Conservation (phyloP, 805 yeast genomes). For the Danielozyma ontarioensis region DNA sequence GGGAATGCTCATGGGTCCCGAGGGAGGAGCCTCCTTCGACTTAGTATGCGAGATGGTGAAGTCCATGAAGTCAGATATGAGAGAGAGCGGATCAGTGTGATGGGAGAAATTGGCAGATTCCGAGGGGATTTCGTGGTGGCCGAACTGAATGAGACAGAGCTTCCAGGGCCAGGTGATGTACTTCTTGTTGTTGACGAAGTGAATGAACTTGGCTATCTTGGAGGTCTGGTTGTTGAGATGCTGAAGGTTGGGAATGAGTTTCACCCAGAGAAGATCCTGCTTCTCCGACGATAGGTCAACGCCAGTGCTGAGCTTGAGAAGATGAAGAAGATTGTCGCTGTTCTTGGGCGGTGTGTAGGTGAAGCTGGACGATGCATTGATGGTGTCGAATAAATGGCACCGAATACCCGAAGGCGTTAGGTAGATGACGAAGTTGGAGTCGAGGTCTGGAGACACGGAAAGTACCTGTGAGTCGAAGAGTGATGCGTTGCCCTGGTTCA, state of each 20-base stretch:
- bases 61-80: slow-evolving; percentile 33
- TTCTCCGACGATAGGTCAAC: slow-evolving; percentile 12
- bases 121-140: slow-evolving; percentile 15
- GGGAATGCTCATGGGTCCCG: too few relatives aligned
- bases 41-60: slow-evolving; percentile 21
- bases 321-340: slow-evolving; percentile 21
- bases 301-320: slow-evolving; percentile 33
- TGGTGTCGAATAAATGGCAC: slow-evolving; percentile 34
- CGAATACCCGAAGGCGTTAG: slow-evolving; percentile 39
- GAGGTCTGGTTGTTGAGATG: slow-evolving; percentile 70
- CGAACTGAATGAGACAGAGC: slow-evolving; percentile 57
- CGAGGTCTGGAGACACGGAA: slow-evolving; percentile 3
- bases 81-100: slow-evolving; percentile 22
- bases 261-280: slow-evolving; percentile 52
- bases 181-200: slow-evolving; percentile 47
- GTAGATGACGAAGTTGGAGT: slow-evolving; percentile 30
- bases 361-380: slow-evolving; percentile 17
- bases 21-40: too few relatives aligned
- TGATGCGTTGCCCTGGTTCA: slow-evolving; percentile 17
- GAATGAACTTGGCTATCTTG: slow-evolving; percentile 51
- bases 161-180: slow-evolving; percentile 70
- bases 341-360: slow-evolving; percentile 20
- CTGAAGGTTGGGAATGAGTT: slow-evolving; percentile 59
- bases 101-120: slow-evolving; percentile 1
- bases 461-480: slow-evolving; percentile 23